Evolutionary conservation across 2,329 filamentous ascomycete genomes (phyloP).

Genomic region (Sporothrix dimorphospora): DNA sequence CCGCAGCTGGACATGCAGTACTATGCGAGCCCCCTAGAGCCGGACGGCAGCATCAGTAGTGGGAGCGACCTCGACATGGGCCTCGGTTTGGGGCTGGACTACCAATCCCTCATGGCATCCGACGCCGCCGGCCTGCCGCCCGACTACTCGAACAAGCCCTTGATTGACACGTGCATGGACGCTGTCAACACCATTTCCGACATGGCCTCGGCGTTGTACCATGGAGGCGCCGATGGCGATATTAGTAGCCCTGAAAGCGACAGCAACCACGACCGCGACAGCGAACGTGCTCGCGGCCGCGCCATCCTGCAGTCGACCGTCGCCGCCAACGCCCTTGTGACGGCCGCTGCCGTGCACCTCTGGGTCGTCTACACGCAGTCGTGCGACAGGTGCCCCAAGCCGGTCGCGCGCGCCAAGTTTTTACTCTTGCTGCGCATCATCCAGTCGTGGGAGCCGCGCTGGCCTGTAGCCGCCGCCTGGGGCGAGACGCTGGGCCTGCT

Average conservation of each 20-base stretch:
- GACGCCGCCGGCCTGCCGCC: conserved; percentile 5
- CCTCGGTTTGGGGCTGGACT: neutral
- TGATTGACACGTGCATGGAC: conserved; percentile 15
- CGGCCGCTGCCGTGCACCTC: conserved; percentile 16
- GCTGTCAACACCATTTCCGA: conserved; percentile 13
- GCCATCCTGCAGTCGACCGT: conserved; percentile 1
- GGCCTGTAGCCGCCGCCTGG: conserved; percentile 25
- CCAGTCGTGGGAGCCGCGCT: conserved; percentile 24
- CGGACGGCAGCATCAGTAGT: neutral
- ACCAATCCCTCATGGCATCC: neutral
- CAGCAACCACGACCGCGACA: neutral
- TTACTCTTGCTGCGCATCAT: neutral
- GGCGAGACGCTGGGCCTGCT: conserved; percentile 22
- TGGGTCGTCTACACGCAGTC: conserved; percentile 27
- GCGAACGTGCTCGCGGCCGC: neutral
- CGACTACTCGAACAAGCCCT: neutral
- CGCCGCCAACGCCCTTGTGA: conserved; percentile 1
- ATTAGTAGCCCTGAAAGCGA: neutral
- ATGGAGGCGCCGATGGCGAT: neutral
- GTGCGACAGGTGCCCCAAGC: conserved; percentile 25
- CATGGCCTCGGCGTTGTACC: neutral
- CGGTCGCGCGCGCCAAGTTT: conserved; percentile 20
- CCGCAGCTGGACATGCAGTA: conserved; percentile 28
- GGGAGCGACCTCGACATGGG: neutral
- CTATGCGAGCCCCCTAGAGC: conserved; percentile 5